Percentiles rank a stretch among this genome's conserved stretches.
Conservation (phyloP, 192 early-diverging fungal genomes). For the Haplosporangium gracile region DNA sequence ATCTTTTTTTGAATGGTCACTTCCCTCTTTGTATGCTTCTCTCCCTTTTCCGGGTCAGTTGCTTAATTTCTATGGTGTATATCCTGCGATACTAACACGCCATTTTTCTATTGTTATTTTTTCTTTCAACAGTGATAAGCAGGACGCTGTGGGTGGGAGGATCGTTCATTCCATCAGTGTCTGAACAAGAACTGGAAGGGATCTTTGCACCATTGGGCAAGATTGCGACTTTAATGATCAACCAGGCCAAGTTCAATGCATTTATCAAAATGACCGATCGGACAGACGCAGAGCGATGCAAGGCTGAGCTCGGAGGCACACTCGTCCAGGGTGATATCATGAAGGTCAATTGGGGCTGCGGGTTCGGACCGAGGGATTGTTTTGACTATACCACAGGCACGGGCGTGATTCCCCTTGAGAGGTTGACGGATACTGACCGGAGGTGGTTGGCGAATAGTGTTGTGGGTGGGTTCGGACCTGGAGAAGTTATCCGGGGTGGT, state of each 20-base stretch:
- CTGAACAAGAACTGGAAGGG: slow-evolving; percentile 35
- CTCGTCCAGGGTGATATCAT: slow-evolving; percentile 44
- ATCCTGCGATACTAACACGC: background rate
- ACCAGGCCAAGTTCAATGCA: slow-evolving; percentile 59
- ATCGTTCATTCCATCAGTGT: slow-evolving; percentile 46
- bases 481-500: slow-evolving; percentile 54
- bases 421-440: slow-evolving; percentile 58
- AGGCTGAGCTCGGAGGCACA: slow-evolving; percentile 34
- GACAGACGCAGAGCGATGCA: slow-evolving; percentile 37
- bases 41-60: background rate
- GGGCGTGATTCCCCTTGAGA: slow-evolving; percentile 55
- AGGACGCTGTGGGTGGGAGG: slow-evolving; percentile 59
- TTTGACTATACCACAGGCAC: slow-evolving; percentile 55
- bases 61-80: background rate
- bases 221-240: slow-evolving; percentile 58
- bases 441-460: slow-evolving; percentile 55
- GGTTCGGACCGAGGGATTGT: slow-evolving; percentile 61
- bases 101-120: background rate
- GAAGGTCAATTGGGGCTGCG: slow-evolving; percentile 62
- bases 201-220: slow-evolving; percentile 53
- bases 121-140: slow-evolving; percentile 43
- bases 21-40: background rate
- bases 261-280: slow-evolving; percentile 62
- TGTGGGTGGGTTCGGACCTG: slow-evolving; percentile 53
- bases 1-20: background rate